These are phyloP conservation scores for Thymus quinquecostatus DNA, from an alignment of 257 asterid genomes.

Conservation along the genomic window DNA sequence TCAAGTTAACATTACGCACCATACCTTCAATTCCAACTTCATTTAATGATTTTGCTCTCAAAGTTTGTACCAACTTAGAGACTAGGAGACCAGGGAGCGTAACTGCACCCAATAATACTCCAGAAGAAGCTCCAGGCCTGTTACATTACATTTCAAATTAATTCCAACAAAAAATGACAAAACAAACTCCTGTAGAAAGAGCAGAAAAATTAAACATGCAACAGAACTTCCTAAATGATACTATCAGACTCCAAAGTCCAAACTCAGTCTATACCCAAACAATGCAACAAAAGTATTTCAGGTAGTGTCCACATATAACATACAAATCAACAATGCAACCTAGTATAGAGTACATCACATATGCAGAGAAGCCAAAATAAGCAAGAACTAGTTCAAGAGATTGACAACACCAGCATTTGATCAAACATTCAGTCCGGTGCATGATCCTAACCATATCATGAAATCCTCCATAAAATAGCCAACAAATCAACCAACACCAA, in stretches of 20 bases:
- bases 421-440: constrained; percentile 10
- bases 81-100: constrained; percentile 83
- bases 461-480: neutral
- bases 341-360: constrained; percentile 2
- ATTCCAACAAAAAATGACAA: constrained; percentile 7
- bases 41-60: constrained; percentile 50
- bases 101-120: constrained; percentile 81
- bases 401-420: constrained; percentile 13
- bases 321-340: constrained; percentile 7
- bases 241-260: neutral
- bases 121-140: constrained; percentile 94
- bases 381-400: constrained; percentile 1
- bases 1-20: neutral
- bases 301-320: neutral
- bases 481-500: neutral
- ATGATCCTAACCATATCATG: constrained; percentile 23
- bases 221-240: neutral
- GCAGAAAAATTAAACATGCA: neutral
- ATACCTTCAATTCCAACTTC: constrained; percentile 62
- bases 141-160: constrained; percentile 27
- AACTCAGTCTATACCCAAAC: constrained; percentile 15
- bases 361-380: neutral
- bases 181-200: neutral
- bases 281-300: neutral
- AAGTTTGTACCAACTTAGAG: constrained; percentile 72